Conservation (phyloP, 306 rosid species). For the Vigna nakashimae region DNA sequence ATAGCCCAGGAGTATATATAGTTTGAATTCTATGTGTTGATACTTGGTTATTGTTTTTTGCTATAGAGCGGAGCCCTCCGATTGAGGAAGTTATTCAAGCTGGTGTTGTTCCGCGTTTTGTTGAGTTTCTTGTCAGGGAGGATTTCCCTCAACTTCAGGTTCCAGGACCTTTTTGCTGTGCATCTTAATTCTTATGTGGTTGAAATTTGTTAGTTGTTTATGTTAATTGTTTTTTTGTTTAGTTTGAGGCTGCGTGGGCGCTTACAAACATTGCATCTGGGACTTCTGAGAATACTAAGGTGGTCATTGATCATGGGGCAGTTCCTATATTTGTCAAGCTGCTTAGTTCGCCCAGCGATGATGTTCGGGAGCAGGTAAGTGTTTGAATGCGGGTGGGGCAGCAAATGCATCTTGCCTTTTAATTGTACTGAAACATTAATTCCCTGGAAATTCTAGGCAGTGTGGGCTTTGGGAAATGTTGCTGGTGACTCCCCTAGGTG, state of each 20-base stretch:
- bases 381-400: not conserved
- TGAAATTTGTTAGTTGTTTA: conserved; percentile 2
- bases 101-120: conserved; percentile 85
- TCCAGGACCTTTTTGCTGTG: not conserved
- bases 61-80: conserved; percentile 73
- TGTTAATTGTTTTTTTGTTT: not conserved
- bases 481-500: conserved; percentile 90
- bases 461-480: conserved; percentile 92
- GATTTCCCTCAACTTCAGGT: conserved; percentile 90
- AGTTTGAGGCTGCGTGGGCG: conserved; percentile 95
- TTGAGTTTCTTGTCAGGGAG: conserved; percentile 77
- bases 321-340: conserved; percentile 80
- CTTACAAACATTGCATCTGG: conserved; percentile 91
- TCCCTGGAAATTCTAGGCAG: conserved; percentile 60
- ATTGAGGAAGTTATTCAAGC: conserved; percentile 84
- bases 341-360: conserved; percentile 80
- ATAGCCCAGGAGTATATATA: not conserved
- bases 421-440: not conserved
- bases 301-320: conserved; percentile 85
- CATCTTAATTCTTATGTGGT: not conserved
- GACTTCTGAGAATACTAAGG: conserved; percentile 83
- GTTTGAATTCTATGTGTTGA: not conserved
- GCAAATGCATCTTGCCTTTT: not conserved
- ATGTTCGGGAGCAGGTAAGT: conserved; percentile 85
- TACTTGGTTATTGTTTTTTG: not conserved